Evolutionary conservation across 1,284 basidiomycete genomes (phyloP).

Genomic region (Macrocybe sp.): DNA sequence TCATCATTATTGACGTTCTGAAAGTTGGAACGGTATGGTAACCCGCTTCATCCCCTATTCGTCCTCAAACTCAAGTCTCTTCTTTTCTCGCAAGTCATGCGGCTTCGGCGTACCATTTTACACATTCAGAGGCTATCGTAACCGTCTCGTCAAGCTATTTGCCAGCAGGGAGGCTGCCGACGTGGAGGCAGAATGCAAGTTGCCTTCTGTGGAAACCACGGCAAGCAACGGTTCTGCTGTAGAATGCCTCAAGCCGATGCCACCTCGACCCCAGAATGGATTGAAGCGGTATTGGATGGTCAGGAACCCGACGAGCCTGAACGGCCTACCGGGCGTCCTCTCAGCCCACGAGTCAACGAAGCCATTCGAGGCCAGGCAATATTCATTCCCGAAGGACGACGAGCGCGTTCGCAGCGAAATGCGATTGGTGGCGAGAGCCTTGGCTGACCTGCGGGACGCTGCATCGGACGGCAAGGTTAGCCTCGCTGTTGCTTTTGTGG

Average conservation of each 20-base stretch:
- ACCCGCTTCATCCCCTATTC: neutral
- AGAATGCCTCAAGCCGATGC: neutral
- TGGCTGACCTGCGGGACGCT: no score
- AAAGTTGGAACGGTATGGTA: slow-evolving; percentile 44
- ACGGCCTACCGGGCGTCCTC: slow-evolving; percentile 38
- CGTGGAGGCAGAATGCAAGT: slow-evolving; percentile 9
- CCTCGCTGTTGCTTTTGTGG: no score
- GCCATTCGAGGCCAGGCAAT: no score
- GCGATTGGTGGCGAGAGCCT: no score
- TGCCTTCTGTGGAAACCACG: neutral
- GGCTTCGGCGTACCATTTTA: slow-evolving; percentile 47
- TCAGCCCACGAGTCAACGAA: no score
- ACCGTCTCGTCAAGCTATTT: slow-evolving; percentile 23
- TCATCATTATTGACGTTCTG: slow-evolving; percentile 44
- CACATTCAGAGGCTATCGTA: slow-evolving; percentile 41
- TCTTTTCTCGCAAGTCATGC: slow-evolving; percentile 34
- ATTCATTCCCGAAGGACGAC: no score
- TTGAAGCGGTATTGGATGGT: slow-evolving; percentile 40
- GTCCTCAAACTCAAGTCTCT: neutral
- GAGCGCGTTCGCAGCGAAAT: no score
- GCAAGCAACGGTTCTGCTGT: neutral
- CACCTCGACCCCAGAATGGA: slow-evolving; percentile 21
- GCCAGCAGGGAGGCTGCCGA: slow-evolving; percentile 4
- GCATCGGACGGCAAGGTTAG: no score
- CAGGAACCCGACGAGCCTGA: slow-evolving; percentile 35